These are phyloP conservation scores for Fraxinus angustifolia DNA, from an alignment of 305 asterid species.

Conservation along the genomic window DNA sequence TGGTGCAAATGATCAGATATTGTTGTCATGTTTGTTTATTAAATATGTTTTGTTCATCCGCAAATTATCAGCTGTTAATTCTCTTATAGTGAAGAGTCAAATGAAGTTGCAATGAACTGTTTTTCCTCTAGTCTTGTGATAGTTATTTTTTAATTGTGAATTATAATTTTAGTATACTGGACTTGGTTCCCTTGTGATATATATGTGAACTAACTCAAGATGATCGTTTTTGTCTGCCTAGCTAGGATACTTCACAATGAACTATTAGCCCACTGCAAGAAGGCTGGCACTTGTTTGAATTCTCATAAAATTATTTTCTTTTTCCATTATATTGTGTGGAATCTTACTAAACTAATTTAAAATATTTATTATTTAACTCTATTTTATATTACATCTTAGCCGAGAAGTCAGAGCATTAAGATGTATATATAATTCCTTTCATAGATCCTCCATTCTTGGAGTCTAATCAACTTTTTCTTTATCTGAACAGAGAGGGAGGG, in stretches of 20 bases:
- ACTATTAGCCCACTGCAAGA: not conserved
- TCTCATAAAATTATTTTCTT: not conserved
- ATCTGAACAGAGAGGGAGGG: not conserved
- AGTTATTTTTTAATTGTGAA: not conserved
- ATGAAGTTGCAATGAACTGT: not conserved
- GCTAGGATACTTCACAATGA: not conserved
- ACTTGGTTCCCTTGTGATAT: not conserved
- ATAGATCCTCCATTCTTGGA: not conserved
- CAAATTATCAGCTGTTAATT: not conserved
- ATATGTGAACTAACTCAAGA: not conserved
- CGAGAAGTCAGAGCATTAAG: not conserved
- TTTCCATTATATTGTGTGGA: not conserved
- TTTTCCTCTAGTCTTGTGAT: not conserved
- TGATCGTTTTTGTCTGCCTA: not conserved
- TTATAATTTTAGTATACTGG: not conserved
- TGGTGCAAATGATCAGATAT: not conserved
- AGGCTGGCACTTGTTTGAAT: not conserved
- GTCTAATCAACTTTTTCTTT: not conserved
- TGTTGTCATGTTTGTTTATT: slow-evolving; percentile 13
- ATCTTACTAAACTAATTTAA: not conserved
- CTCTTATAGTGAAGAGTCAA: not conserved
- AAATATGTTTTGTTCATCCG: not conserved
- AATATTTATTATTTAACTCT: not conserved
- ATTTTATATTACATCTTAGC: not conserved
- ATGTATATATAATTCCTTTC: not conserved